Percentiles rank a stretch among this genome's conserved stretches.
Evolutionary conservation across 2,329 filamentous ascomycete genomes (phyloP).

Genomic region (Paraphoma chrysanthemicola): DNA sequence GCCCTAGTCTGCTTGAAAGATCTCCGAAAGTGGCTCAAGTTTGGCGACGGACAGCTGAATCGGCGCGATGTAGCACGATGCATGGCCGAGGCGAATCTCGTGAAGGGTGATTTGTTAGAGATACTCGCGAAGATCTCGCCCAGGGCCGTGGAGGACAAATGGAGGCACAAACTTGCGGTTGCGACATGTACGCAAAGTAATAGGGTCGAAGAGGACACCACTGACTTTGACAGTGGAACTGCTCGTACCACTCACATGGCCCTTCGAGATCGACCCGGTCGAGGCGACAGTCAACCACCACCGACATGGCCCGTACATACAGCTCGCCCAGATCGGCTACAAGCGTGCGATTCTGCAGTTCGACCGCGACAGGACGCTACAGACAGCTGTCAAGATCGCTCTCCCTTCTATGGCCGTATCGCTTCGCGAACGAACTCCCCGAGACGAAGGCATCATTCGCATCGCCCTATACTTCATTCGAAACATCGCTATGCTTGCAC

Average conservation of each 20-base stretch:
- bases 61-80: slow-evolving; percentile 94
- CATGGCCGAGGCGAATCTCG: slow-evolving; percentile 88
- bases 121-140: slow-evolving; percentile 81
- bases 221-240: slow-evolving; percentile 70
- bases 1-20: slow-evolving; percentile 91
- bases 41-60: slow-evolving; percentile 92
- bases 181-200: slow-evolving; percentile 66
- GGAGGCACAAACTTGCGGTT: slow-evolving; percentile 80
- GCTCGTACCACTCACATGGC: slow-evolving; percentile 93
- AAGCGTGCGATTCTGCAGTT: slow-evolving; percentile 89
- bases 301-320: slow-evolving; percentile 86
- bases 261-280: slow-evolving; percentile 78
- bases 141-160: slow-evolving; percentile 72
- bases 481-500: slow-evolving; percentile 85
- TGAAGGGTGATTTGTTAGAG: slow-evolving; percentile 86
- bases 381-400: slow-evolving; percentile 80
- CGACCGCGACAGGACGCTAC: slow-evolving; percentile 77
- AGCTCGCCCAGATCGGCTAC: slow-evolving; percentile 86
- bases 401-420: slow-evolving; percentile 85
- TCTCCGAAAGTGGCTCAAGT: slow-evolving; percentile 91
- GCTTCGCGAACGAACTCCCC: slow-evolving; percentile 74
- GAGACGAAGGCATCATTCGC: slow-evolving; percentile 93
- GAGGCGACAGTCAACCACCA: slow-evolving; percentile 93
- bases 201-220: not conserved
- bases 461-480: slow-evolving; percentile 87